A percentile compares a stretch with the other conserved stretches of the same genome.
These are phyloP conservation scores for Kurtzmaniella natalensis DNA, from an alignment of 1,139 yeast genomes.

Conservation along the genomic window DNA sequence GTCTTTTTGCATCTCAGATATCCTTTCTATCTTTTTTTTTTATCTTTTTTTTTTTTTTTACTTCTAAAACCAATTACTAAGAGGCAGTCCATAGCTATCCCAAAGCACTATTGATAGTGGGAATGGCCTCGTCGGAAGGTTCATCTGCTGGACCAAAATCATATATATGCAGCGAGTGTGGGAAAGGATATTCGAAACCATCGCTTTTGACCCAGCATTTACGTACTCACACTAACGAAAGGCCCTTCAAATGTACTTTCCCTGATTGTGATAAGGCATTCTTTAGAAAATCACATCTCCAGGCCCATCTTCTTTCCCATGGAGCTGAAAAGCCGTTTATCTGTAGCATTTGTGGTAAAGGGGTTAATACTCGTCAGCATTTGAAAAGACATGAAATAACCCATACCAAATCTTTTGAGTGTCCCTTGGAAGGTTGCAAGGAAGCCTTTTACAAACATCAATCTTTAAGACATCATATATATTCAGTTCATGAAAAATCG, in stretches of 20 bases:
- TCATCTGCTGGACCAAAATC: slow-evolving; percentile 35
- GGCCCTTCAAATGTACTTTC: slow-evolving; percentile 65
- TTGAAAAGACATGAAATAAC: slow-evolving; percentile 75
- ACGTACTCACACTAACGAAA: slow-evolving; percentile 70
- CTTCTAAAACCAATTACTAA: too few relatives aligned
- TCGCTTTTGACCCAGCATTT: slow-evolving; percentile 79
- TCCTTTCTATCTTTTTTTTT: too few relatives aligned
- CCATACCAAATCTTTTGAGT: slow-evolving; percentile 66
- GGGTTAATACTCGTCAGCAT: slow-evolving; percentile 80
- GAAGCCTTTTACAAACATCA: slow-evolving; percentile 76
- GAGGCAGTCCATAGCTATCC: too few relatives aligned
- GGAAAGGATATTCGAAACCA: slow-evolving; percentile 75
- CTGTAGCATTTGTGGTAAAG: slow-evolving; percentile 78
- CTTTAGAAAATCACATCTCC: slow-evolving; percentile 72
- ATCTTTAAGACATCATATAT: slow-evolving; percentile 68
- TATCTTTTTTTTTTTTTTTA: too few relatives aligned
- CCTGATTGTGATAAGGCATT: slow-evolving; percentile 61
- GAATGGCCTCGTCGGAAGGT: slow-evolving; percentile 1
- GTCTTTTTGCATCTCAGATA: too few relatives aligned
- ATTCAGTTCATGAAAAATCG: slow-evolving; percentile 54
- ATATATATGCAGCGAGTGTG: slow-evolving; percentile 63
- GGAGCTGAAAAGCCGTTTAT: slow-evolving; percentile 61
- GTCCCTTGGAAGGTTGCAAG: slow-evolving; percentile 58
- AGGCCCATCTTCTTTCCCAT: slow-evolving; percentile 69
- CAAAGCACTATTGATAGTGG: too few relatives aligned